Base-by-base conservation (phyloP, 2,329 filamentous ascomycete genomes). In the Cladosporium sp. region DNA sequence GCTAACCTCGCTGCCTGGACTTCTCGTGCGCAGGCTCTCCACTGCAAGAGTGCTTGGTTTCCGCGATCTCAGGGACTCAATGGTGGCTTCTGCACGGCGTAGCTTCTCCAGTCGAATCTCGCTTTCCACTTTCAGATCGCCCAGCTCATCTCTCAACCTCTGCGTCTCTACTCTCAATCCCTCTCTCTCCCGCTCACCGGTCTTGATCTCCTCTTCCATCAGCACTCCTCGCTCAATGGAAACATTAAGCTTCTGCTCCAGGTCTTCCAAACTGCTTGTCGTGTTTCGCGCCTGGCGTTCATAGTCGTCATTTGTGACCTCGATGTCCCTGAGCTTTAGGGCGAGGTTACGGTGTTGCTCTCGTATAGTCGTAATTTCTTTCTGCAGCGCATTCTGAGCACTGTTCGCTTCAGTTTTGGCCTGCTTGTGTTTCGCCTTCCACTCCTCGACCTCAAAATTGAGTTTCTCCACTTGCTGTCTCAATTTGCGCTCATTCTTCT, bases 401-500 rank as follows among this genome's bases (percentile, higher is more conserved):
- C 87, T 82, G 77, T 90, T 94, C 51, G 92, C 90, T 80, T 99
- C 95, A 51, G 87, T 82, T 78, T 98, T 98, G 69, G 93, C 91
- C 78, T 98, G 93, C 78, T 93, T 97, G 85, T 96, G 96, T 84
- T 98, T 99, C 71, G 91, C 93, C 89, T 98, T 98, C 95, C 95
- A 99, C 80, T 99, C 95, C 66, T 98, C 93, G 0, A 95, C 93
- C 78, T 98, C 93, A 75, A 92, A 99, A 59, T 86, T 88, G 69
- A 96, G 79, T 44, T 85, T 86, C 78, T 98, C 94, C 0, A 92
- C 90, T 82, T 94, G 96, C 78, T 96, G 90, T 78, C 93, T 90
- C 72, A 97, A 80, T 70, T 88, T 84, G 69, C 93, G 87, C 81
- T 98, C 94, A 73, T 93, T 88, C 82, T 96, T 96, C 83, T 99